Percentiles rank a stretch among this genome's conserved stretches.
Conservation (phyloP, 2,329 filamentous ascomycete genomes). For the Apiospora phragmitis region DNA sequence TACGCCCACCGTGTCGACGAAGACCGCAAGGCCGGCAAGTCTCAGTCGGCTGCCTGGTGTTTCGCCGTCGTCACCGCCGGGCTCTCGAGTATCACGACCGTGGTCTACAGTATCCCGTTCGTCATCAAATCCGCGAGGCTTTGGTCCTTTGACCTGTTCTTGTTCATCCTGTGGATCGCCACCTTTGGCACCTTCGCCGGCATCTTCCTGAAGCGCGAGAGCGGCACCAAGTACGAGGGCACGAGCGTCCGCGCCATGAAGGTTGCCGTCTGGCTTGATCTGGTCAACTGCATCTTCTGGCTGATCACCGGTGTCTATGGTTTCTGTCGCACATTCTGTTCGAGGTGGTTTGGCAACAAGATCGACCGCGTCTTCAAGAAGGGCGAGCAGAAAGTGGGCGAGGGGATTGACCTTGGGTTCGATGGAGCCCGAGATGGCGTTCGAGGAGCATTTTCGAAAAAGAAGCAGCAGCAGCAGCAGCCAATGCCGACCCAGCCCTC, state of each 20-base stretch:
- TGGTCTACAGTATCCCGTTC: slow-evolving; percentile 39
- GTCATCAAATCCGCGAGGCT: slow-evolving; percentile 35
- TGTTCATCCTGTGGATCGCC: slow-evolving; percentile 59
- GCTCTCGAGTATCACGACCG: slow-evolving; percentile 52
- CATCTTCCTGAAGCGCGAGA: slow-evolving; percentile 64
- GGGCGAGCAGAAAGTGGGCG: neutral
- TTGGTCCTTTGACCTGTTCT: slow-evolving; percentile 44
- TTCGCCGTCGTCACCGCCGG: slow-evolving; percentile 63
- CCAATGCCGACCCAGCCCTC: neutral
- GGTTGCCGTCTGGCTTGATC: slow-evolving; percentile 70
- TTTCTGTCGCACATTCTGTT: slow-evolving; percentile 36
- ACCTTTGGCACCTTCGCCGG: slow-evolving; percentile 72
- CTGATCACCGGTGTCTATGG: slow-evolving; percentile 47
- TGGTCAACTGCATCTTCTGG: slow-evolving; percentile 70
- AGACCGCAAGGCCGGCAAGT: slow-evolving; percentile 37
- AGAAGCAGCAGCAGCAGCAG: neutral
- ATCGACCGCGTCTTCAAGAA: neutral
- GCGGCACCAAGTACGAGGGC: slow-evolving; percentile 50
- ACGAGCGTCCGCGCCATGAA: slow-evolving; percentile 58
- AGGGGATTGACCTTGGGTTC: neutral
- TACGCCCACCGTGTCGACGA: slow-evolving; percentile 63
- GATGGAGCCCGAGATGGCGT: neutral
- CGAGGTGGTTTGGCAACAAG: neutral
- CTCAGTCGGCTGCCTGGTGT: slow-evolving; percentile 58
- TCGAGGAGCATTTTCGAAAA: neutral